Evolutionary conservation across 352 stramenopile genomes (phyloP).

Genomic region (Pythium plurisporium): DNA sequence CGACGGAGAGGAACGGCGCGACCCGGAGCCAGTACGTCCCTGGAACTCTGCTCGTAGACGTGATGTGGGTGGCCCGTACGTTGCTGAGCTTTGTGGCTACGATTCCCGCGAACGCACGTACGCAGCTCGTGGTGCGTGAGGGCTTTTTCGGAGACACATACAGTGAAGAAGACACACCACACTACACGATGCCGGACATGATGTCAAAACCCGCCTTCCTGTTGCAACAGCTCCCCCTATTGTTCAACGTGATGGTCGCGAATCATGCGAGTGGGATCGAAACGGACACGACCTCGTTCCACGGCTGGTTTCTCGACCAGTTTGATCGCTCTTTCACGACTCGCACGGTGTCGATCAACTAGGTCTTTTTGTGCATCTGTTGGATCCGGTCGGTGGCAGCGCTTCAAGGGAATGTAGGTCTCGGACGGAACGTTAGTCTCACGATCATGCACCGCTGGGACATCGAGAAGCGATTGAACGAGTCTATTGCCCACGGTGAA

Average conservation of each 20-base stretch:
- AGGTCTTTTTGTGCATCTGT: constrained; percentile 5
- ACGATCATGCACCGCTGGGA: neutral
- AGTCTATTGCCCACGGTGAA: neutral
- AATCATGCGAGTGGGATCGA: too few species aligned
- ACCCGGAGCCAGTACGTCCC: neutral
- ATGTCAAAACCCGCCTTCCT: neutral
- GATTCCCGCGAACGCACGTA: neutral
- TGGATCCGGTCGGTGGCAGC: neutral
- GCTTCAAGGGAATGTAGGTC: neutral
- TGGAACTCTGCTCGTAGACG: neutral
- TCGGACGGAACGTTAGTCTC: neutral
- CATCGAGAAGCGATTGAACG: neutral
- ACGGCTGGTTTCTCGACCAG: constrained; percentile 1
- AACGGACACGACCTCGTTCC: neutral
- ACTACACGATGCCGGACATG: neutral
- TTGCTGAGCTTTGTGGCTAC: neutral
- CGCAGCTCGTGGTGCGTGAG: neutral
- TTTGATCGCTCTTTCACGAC: neutral
- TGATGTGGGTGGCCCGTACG: neutral
- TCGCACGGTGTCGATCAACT: neutral
- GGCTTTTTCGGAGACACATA: neutral
- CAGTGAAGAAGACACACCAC: neutral
- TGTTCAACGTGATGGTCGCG: neutral
- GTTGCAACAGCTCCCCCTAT: neutral
- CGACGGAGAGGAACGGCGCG: neutral